Evolutionary conservation across 441 rosid species (phyloP).

Genomic region (Mallotus japonicus): DNA sequence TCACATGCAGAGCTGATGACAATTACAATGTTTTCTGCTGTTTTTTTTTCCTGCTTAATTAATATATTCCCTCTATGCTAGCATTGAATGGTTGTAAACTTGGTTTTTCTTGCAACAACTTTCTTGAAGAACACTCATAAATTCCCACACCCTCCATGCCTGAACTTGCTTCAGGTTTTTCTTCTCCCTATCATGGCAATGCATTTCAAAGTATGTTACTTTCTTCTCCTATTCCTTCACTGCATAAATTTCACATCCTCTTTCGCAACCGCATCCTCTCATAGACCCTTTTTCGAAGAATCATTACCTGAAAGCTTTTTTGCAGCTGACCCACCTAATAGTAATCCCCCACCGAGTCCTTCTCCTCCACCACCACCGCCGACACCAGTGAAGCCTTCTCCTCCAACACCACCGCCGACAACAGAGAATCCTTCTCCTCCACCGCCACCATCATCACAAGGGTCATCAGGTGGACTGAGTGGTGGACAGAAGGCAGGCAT

Average conservation of each 20-base stretch:
- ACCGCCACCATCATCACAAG: neutral
- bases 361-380: neutral
- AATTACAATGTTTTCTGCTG: conserved; percentile 8
- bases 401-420: neutral
- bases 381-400: neutral
- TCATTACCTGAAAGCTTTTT: neutral
- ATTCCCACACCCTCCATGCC: neutral
- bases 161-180: neutral
- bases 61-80: neutral
- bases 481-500: conserved; percentile 37
- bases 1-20: conserved; percentile 1
- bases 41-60: neutral
- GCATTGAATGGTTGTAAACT: no score
- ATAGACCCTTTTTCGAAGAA: neutral
- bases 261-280: neutral
- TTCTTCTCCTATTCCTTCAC: conserved; percentile 4
- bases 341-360: neutral
- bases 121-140: neutral
- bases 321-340: neutral
- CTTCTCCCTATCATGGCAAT: conserved; percentile 12
- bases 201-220: neutral
- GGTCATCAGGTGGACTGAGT: conserved; percentile 19
- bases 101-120: neutral
- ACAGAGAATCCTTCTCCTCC: neutral
- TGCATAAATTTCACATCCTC: neutral